phyloP scores from a whole-genome alignment of 2,329 filamentous ascomycete species.

The Myotisia sp. region DNA sequence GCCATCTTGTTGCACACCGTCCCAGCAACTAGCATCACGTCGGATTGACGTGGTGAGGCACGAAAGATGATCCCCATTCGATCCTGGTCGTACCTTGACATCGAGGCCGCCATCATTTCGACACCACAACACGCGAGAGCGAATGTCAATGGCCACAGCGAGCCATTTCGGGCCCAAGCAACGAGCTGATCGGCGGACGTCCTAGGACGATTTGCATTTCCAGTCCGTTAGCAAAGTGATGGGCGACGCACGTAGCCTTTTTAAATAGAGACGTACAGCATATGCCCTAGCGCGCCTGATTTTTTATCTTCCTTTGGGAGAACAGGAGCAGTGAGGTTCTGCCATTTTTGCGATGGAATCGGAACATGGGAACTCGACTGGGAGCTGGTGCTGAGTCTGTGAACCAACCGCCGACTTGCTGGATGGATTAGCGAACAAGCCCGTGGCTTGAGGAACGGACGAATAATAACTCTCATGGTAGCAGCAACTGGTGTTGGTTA shows the following conservation, averaged over 20 bases:
- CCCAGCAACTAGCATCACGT: conserved; percentile 87
- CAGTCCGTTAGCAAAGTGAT: no score
- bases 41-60: conserved; percentile 71
- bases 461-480: no score
- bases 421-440: no score
- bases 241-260: not conserved
- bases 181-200: conserved; percentile 64
- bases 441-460: no score
- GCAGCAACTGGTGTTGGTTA: no score
- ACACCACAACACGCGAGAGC: conserved; percentile 78
- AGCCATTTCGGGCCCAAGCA: conserved; percentile 75
- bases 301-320: no score
- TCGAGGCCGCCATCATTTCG: conserved; percentile 87
- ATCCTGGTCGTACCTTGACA: conserved; percentile 79
- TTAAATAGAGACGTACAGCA: not conserved
- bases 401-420: no score
- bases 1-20: conserved; percentile 96
- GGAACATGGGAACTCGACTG: no score
- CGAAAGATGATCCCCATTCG: conserved; percentile 82
- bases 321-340: not conserved
- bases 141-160: conserved; percentile 80
- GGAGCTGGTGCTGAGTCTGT: no score
- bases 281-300: no score
- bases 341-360: no score
- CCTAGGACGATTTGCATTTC: conserved; percentile 38